Base-by-base conservation (phyloP, 441 rosid genomes). In the Corymbia citriodora region DNA sequence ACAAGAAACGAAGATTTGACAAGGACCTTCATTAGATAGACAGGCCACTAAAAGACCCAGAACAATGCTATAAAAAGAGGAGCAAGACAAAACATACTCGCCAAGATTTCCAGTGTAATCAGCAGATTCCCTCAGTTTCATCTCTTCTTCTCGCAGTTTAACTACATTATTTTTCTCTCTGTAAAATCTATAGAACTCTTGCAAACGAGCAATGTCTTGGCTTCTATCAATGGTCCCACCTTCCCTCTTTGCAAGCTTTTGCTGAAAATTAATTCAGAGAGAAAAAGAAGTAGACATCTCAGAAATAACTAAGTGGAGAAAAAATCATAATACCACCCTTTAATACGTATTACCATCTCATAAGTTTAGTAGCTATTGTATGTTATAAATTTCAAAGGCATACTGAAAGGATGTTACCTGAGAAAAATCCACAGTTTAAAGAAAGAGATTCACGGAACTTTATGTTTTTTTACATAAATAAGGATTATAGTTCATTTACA, bases 231-330 rank as follows among this genome's bases (percentile, higher is more conserved):
- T 97, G 87, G 93, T 88, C 89, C 97, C 99, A 91, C 90, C 97
- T 87, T 98, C 99, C 93, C 96, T 96, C 93, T 97, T 98, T 1
- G 99, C 98, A 91, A 97, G 93, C 94, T 98, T 97, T 98, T 98
- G 99, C 99, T 98, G 97, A 92, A 93, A 92, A 88, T 52, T 89
- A 93, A 25, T 90, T 88, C 5, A 89, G 87, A 90, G 50, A 65
- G 31, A 89, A 54, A 55, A n/a, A 9, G 33, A 83, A 45, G 86
- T 53, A 49, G 17, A 48, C 8, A 59, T 63, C 53, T 55, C 25
- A 89, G 61, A 50, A 33, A 33, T 21, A 31, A 52, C 18, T 72
- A 50, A 36, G 49, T 29, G 27, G 36, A 25, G 40, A 89, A 36
- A 82, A 50, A 48, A 21, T 54, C 50, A 36, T 21, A 88, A 90